Conservation (phyloP, 2,329 filamentous ascomycete species). For the Byssochlamys sp. region DNA sequence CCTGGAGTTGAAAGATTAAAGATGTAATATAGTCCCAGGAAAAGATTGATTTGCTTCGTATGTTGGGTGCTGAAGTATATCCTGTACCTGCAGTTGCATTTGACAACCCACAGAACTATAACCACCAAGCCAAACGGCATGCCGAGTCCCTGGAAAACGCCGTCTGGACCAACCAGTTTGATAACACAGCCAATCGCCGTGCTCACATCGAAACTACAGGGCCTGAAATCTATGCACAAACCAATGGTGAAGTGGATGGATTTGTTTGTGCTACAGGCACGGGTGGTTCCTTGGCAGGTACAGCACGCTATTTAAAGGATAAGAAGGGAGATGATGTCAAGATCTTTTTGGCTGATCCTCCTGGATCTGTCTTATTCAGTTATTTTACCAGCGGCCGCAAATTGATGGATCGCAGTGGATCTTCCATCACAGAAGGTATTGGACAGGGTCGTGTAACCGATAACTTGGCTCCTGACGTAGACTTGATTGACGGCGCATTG, state of each 20-base stretch:
- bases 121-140: conserved; percentile 85
- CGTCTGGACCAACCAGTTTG: conserved; percentile 98
- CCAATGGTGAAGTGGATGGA: conserved; percentile 71
- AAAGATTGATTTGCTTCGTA: conserved; percentile 84
- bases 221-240: conserved; percentile 94
- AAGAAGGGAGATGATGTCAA: conserved; percentile 68
- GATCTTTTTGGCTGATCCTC: conserved; percentile 84
- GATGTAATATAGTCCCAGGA: conserved; percentile 96
- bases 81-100: conserved; percentile 92
- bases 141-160: conserved; percentile 79
- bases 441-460: conserved; percentile 92
- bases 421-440: conserved; percentile 94
- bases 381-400: conserved; percentile 80
- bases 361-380: conserved; percentile 82
- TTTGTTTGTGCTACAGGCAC: conserved; percentile 95
- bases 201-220: conserved; percentile 96
- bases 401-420: conserved; percentile 68
- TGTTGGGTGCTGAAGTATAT: conserved; percentile 89
- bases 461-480: conserved; percentile 78
- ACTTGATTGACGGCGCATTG: conserved; percentile 72
- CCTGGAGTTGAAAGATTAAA: too few species aligned
- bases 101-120: conserved; percentile 95
- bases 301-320: conserved; percentile 80
- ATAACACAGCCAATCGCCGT: conserved; percentile 85
- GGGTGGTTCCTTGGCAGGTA: conserved; percentile 79